Percentiles rank a stretch among this genome's conserved stretches.
Evolutionary conservation across 371 early-diverging fungal species (phyloP).

Genomic region (Gilbertella persicaria): DNA sequence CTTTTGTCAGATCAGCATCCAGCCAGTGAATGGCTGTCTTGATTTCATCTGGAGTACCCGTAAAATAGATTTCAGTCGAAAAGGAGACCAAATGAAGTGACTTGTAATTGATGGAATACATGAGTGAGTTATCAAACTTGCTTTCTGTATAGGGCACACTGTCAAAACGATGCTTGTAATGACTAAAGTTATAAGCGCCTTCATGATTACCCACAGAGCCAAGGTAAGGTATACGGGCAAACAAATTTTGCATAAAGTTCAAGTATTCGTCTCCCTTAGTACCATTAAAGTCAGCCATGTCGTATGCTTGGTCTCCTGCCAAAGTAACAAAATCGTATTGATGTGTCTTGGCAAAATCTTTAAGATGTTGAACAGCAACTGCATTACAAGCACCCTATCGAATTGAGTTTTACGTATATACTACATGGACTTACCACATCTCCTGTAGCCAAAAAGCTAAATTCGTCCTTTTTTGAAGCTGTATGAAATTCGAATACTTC

Average conservation of each 20-base stretch:
- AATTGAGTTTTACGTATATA: not conserved
- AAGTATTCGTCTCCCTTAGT: constrained; percentile 49
- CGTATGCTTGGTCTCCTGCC: constrained; percentile 50
- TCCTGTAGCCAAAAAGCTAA: constrained; percentile 44
- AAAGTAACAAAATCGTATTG: constrained; percentile 49
- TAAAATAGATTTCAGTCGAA: constrained; percentile 44
- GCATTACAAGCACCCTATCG: constrained; percentile 46
- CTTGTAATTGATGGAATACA: constrained; percentile 48
- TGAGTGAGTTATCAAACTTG: constrained; percentile 33
- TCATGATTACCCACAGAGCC: constrained; percentile 51
- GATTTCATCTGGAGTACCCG: constrained; percentile 30
- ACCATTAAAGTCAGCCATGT: constrained; percentile 46
- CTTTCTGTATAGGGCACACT: constrained; percentile 41
- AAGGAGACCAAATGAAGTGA: constrained; percentile 46
- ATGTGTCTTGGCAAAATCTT: constrained; percentile 32
- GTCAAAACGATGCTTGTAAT: constrained; percentile 46
- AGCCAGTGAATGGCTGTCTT: constrained; percentile 44
- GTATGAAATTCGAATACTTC: constrained; percentile 43
- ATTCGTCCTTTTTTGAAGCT: constrained; percentile 23
- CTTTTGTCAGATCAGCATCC: constrained; percentile 34
- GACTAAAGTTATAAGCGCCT: constrained; percentile 43
- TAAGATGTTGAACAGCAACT: constrained; percentile 36
- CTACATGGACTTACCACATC: constrained; percentile 36
- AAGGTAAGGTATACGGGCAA: constrained; percentile 41
- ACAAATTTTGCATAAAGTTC: constrained; percentile 43